Percentiles rank a stretch among this genome's conserved stretches.
Evolutionary conservation across 2,329 filamentous ascomycete genomes (phyloP).

Genomic region (Ascochyta rabiei): DNA sequence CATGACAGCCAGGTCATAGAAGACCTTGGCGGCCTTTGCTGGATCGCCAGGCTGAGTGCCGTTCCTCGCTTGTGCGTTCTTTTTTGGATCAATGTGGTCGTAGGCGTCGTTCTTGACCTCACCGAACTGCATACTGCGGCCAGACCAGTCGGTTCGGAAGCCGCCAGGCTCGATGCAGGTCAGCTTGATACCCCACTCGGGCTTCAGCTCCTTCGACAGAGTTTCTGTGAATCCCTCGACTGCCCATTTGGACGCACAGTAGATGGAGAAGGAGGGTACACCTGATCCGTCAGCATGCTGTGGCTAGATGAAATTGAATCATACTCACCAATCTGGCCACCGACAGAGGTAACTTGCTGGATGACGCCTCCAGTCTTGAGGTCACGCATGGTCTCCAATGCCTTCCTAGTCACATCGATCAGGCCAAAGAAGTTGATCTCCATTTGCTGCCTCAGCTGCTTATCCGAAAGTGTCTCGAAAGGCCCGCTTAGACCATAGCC

Average conservation of each 20-base stretch:
- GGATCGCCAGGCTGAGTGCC: constrained; percentile 59
- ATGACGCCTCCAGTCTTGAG: constrained; percentile 60
- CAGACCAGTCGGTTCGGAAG: constrained; percentile 56
- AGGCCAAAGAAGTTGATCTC: constrained; percentile 67
- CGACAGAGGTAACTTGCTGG: constrained; percentile 62
- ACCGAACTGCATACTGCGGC: constrained; percentile 55
- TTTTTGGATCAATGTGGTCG: constrained; percentile 55
- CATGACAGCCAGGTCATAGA: constrained; percentile 62
- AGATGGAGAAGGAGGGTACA: constrained; percentile 41
- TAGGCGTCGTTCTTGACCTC: constrained; percentile 54
- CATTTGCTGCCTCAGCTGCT: constrained; percentile 59
- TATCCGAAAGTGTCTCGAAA: constrained; percentile 59
- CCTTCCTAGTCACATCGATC: constrained; percentile 58
- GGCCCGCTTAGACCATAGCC: constrained; percentile 62
- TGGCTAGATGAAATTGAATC: neutral
- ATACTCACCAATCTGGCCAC: constrained; percentile 51
- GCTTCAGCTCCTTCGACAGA: constrained; percentile 51
- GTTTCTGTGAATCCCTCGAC: constrained; percentile 57
- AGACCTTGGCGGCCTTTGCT: constrained; percentile 55
- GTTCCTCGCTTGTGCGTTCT: constrained; percentile 49
- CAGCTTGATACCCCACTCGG: constrained; percentile 56
- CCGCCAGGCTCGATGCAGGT: constrained; percentile 55
- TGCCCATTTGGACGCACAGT: constrained; percentile 53
- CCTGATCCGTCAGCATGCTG: constrained; percentile 2
- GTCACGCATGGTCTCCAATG: constrained; percentile 54